Conservation (phyloP, 768 basidiomycete species). For the Boletus barrowsii region DNA sequence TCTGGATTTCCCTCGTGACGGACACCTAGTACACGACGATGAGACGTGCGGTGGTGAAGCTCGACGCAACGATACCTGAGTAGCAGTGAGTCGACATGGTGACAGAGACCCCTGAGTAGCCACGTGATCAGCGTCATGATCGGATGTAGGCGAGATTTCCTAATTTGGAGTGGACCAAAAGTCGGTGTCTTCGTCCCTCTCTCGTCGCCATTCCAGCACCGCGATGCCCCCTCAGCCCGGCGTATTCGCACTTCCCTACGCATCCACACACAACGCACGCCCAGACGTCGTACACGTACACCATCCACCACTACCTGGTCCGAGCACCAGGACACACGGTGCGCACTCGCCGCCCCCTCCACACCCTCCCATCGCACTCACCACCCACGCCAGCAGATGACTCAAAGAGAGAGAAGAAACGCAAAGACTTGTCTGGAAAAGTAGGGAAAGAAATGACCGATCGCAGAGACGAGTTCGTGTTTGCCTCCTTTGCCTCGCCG, state of each 20-base stretch:
- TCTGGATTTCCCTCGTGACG: neutral
- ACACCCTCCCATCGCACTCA: conserved; percentile 27
- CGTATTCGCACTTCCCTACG: conserved; percentile 60
- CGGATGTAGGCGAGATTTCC: conserved; percentile 17
- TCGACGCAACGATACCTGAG: neutral
- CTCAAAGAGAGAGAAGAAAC: conserved; percentile 59
- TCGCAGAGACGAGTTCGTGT: conserved; percentile 68
- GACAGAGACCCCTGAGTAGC: neutral
- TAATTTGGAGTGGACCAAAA: conserved; percentile 18
- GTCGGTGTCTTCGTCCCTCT: neutral
- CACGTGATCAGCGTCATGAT: conserved; percentile 25
- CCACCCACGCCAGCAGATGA: conserved; percentile 36
- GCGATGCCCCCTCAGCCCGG: conserved; percentile 70
- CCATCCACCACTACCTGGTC: conserved; percentile 41
- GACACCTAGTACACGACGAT: neutral
- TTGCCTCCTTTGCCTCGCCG: neutral
- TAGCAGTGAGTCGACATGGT: neutral
- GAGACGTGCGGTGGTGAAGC: neutral
- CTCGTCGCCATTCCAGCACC: neutral
- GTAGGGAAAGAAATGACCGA: conserved; percentile 72
- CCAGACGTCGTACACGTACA: conserved; percentile 38
- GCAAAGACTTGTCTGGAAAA: conserved; percentile 68
- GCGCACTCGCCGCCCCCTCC: conserved; percentile 5
- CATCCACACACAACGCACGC: conserved; percentile 44
- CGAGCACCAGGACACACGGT: conserved; percentile 44